A percentile compares a stretch with the other conserved stretches of the same genome.
These are phyloP conservation scores for Triadica sebifera DNA, from an alignment of 345 rosid genomes.

Conservation along the genomic window DNA sequence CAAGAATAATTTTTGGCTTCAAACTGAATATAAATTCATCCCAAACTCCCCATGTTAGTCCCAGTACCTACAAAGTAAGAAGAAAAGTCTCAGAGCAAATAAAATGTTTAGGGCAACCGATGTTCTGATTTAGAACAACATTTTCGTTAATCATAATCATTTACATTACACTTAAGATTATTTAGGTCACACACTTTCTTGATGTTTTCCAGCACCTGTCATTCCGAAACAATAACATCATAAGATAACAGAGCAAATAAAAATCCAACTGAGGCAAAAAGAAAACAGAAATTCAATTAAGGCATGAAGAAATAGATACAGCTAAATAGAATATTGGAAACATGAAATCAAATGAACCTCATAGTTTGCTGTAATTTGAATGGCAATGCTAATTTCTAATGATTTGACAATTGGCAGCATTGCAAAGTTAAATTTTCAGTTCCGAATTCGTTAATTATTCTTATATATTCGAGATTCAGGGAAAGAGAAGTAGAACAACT, in stretches of 20 bases:
- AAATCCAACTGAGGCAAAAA: too few species aligned
- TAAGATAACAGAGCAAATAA: neutral
- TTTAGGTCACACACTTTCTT: constrained; percentile 57
- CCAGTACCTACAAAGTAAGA: constrained; percentile 47
- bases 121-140: neutral
- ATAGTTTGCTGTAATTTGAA: too few species aligned
- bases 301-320: constrained; percentile 3
- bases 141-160: neutral
- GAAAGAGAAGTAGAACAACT: too few species aligned
- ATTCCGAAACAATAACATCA: constrained; percentile 7
- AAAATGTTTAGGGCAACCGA: neutral
- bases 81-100: constrained; percentile 12
- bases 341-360: neutral
- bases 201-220: constrained; percentile 86
- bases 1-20: constrained; percentile 63
- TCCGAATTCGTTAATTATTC: too few species aligned
- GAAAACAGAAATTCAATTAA: neutral
- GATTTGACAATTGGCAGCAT: neutral
- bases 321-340: constrained; percentile 1
- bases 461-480: too few species aligned
- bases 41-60: constrained; percentile 90
- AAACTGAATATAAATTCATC: constrained; percentile 57
- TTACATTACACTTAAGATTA: constrained; percentile 60
- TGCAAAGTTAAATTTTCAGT: too few species aligned
- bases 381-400: too few species aligned